Evolutionary conservation across 768 basidiomycete species (phyloP), one percentile per base, ranked within the genome.

Genomic region (Suillus subluteus): DNA sequence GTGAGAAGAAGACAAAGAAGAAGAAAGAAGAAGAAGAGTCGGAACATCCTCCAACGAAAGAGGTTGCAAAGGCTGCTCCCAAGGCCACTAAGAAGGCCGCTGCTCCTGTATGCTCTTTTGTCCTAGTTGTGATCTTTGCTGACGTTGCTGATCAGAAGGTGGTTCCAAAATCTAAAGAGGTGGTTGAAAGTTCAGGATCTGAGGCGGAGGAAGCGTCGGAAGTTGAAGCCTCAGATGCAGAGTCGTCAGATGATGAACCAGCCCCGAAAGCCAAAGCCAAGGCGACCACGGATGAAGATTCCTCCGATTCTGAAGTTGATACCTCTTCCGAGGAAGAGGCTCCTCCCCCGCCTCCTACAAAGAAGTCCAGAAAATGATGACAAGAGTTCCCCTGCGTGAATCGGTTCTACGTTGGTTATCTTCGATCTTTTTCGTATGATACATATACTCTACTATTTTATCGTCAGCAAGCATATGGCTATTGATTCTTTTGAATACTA

Each of bases 291-390:
- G 75, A 73, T 1, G 58, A 59, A 41, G 58, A 59, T 1, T 56
- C 55, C 12, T 30, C 38, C 9, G 23, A 73, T 50, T 71, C 69
- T 12, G 75, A 77, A 3, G 71, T 73, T 2, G 77, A 74, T n/a
- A 74, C 77, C 2, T 26, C 58, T 5, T 81, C 78, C 6, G 74
- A 75, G 0, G 83, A 84, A 3, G 83, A 73, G 6, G 76, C 68
- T 61, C 68, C 74, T 67, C 62, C 74, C 0, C 75, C 76, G 46
- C 78, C 77, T 61, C 58, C 40, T 12, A 6, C 52, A 32, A 79
- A 76, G 62, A 76, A 70, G 66, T 66, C 64, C 67, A 78, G 71
- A 69, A 78, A 70, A 67, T 69, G 26, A 59, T 30, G 26, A 3
- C 8, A 30, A 35, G 18, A 13, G 35, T 13, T 37, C 26, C 16